Base-by-base conservation (phyloP, 108 stramenopile species). In the Cylindrotheca closterium region DNA sequence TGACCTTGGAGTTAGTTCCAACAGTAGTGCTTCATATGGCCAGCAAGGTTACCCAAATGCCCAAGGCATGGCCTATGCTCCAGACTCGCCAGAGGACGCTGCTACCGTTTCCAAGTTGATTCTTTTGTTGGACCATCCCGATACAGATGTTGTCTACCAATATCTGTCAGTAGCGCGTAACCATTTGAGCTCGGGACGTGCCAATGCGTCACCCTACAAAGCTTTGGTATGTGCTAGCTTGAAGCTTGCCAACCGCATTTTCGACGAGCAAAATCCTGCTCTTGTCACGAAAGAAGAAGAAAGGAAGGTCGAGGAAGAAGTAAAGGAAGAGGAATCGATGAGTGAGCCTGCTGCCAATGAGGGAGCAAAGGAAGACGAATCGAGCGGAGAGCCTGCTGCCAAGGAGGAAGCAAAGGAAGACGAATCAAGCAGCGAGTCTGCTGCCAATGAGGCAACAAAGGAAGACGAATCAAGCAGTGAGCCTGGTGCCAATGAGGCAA, bases 91-190 rank as follows among this genome's bases (percentile, higher is more conserved):
- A 61, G 71, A 77, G 29, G 82, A 90, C 67, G 90, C 95, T 46
- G 78, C 78, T 2, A 62, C 96, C 50, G 87, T 98, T n/a, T 95
- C 94, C 27, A 91, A 90, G 45, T 65, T 99, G 4, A 75, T 97
- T 28, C 96, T 98, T 72, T 71, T 94, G 30, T 66, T 98, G 60
- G 55, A 86, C 19, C 70, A 82, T 52, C 73, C 81, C 15, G 94
- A 98, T 65, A 96, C 96, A 17, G 96, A 97, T 79, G 64, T 78
- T 8, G 65, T 82, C 25, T 96, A 91, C 68, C 80, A 89, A 70
- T 86, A 96, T 73, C 68, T 96, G 51, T 55, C 60, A 47, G 67
- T 85, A 25, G 91, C 89, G n/a, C 60, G 77, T 67, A 79, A 77
- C 46, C 81, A 81, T 83, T 78, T 89, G 60, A 70, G 73, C 58